Evolutionary conservation across 2,329 filamentous ascomycete genomes (phyloP).

Genomic region (Colletotrichum truncatum): DNA sequence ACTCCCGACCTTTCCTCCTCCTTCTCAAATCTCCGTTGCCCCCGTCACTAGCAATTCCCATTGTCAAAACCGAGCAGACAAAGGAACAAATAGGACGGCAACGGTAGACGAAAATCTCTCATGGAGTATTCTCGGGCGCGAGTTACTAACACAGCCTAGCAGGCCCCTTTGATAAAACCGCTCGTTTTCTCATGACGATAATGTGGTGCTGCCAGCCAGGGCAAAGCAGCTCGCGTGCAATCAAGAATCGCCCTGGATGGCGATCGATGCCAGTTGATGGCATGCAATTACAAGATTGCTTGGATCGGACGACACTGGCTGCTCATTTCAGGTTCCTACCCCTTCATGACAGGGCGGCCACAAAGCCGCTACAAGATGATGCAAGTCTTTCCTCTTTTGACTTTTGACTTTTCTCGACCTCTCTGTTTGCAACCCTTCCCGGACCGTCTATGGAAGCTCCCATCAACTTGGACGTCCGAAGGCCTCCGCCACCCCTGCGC

Average conservation of each 20-base stretch:
- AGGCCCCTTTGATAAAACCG: neutral
- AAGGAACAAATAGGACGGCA: neutral
- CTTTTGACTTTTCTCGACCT: slow-evolving; percentile 19
- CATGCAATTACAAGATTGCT: neutral
- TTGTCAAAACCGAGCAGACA: neutral
- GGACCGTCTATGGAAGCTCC: slow-evolving; percentile 18
- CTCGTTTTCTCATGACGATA: slow-evolving; percentile 6
- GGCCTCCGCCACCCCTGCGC: slow-evolving; percentile 16
- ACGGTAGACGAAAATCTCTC: neutral
- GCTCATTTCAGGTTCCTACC: neutral
- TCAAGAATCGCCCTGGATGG: slow-evolving; percentile 13
- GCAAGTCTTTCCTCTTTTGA: slow-evolving; percentile 26
- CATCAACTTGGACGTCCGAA: neutral
- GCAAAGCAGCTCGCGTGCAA: slow-evolving; percentile 2
- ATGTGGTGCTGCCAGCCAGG: slow-evolving; percentile 1
- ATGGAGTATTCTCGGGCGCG: neutral
- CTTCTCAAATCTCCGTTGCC: neutral
- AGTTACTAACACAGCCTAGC: slow-evolving; percentile 17
- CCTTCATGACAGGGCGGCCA: slow-evolving; percentile 17
- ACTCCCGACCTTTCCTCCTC: neutral
- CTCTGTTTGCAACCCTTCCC: slow-evolving; percentile 27
- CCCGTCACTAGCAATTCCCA: neutral
- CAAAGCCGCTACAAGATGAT: neutral
- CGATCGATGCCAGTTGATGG: slow-evolving; percentile 13
- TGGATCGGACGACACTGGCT: slow-evolving; percentile 9